Percentiles rank a stretch among this genome's conserved stretches.
These are phyloP conservation scores for Podosphaera fusca DNA, from an alignment of 2,329 filamentous ascomycete species.

Conservation along the genomic window DNA sequence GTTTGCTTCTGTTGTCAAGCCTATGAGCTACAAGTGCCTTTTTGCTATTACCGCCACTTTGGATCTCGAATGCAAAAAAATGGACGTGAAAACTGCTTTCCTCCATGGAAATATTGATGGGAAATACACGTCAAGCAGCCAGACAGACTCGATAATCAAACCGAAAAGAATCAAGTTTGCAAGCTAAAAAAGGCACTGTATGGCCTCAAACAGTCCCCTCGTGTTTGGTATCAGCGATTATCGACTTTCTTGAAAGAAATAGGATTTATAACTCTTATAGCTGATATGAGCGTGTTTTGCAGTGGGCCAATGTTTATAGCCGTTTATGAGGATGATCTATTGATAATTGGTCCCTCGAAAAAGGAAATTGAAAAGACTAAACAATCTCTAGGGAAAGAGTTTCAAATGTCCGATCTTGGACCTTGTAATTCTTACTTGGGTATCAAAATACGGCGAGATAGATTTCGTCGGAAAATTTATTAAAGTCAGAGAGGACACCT, in stretches of 20 bases:
- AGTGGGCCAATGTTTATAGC: too few species aligned
- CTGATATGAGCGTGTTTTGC: neutral
- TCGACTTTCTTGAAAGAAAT: neutral
- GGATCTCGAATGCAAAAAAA: neutral
- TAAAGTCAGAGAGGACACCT: too few species aligned
- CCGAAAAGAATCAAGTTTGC: neutral
- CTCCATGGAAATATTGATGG: neutral
- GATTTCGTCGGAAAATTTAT: too few species aligned
- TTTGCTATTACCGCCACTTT: neutral
- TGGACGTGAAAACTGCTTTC: neutral
- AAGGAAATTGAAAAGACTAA: neutral
- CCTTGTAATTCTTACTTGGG: too few species aligned
- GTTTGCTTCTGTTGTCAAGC: neutral
- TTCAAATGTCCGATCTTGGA: too few species aligned
- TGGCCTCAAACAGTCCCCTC: neutral
- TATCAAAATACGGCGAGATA: neutral
- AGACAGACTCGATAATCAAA: neutral
- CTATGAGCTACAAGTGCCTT: neutral
- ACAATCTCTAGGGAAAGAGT: neutral
- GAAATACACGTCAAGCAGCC: neutral
- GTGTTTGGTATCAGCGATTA: neutral
- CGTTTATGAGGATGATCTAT: too few species aligned
- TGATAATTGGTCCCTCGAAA: neutral
- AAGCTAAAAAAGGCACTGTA: neutral
- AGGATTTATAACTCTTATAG: neutral